These are phyloP conservation scores for Cadophora malorum DNA, from an alignment of 2,329 filamentous ascomycete genomes.

Conservation along the genomic window DNA sequence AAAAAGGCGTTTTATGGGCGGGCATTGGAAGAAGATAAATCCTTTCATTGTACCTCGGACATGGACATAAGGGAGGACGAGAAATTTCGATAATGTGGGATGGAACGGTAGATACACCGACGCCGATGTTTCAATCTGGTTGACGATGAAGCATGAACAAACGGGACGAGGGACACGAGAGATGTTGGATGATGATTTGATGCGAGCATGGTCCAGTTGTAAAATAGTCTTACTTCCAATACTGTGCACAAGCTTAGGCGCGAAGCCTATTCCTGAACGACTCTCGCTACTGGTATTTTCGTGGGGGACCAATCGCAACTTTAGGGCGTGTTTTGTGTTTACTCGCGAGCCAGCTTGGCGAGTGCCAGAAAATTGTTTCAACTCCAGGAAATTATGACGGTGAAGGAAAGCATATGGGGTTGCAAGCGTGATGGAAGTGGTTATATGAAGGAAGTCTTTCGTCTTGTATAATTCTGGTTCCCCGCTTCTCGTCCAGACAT, in stretches of 20 bases:
- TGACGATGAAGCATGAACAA: conserved; percentile 15
- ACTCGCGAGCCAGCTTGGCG: not conserved
- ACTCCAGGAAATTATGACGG: not conserved
- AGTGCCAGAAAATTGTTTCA: conserved; percentile 12
- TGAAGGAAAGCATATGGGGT: not conserved
- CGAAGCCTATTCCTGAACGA: not conserved
- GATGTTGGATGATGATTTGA: conserved; percentile 8
- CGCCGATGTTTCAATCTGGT: not conserved
- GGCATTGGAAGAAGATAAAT: not conserved
- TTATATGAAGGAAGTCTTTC: not conserved
- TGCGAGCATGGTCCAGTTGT: conserved; percentile 1
- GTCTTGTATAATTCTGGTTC: not conserved
- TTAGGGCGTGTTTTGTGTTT: not conserved
- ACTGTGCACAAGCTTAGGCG: conserved; percentile 2
- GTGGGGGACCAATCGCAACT: conserved; percentile 14
- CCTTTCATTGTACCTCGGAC: not conserved
- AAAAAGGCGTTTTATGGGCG: conserved; percentile 18
- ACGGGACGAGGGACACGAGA: not conserved
- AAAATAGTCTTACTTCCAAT: not conserved
- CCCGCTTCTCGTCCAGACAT: not conserved
- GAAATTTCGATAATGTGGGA: conserved; percentile 11
- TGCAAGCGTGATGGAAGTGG: not conserved
- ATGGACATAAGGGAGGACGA: not conserved
- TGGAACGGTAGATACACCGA: conserved; percentile 5
- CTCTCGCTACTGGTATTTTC: conserved; percentile 2